Percentiles rank a stretch among this genome's conserved stretches.
These are phyloP conservation scores for Pichia sp. DNA, from an alignment of 1,139 yeast species.

Conservation along the genomic window DNA sequence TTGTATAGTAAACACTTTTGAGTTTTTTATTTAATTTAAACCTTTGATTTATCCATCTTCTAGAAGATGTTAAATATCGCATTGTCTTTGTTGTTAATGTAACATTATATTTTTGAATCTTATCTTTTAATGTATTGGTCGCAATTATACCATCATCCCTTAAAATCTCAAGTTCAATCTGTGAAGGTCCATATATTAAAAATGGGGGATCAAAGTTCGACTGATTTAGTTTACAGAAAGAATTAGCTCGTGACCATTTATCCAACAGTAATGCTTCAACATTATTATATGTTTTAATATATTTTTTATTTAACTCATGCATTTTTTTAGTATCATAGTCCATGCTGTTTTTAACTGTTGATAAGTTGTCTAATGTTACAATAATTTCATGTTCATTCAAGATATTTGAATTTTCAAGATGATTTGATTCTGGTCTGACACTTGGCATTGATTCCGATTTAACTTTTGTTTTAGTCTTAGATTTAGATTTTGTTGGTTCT, in stretches of 20 bases:
- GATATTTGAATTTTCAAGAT: neutral
- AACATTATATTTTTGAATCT: slow-evolving; percentile 21
- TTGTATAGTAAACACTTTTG: slow-evolving; percentile 21
- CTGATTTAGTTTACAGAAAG: slow-evolving; percentile 1
- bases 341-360: slow-evolving; percentile 1
- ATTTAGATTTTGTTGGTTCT: neutral
- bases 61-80: slow-evolving; percentile 26
- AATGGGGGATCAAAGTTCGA: slow-evolving; percentile 16
- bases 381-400: neutral
- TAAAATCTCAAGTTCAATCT: slow-evolving; percentile 26
- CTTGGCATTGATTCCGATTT: neutral
- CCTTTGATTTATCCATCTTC: slow-evolving; percentile 29
- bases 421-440: neutral
- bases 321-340: slow-evolving; percentile 7
- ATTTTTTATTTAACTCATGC: slow-evolving; percentile 4
- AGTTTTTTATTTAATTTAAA: slow-evolving; percentile 19
- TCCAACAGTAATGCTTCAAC: slow-evolving; percentile 12
- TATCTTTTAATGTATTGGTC: slow-evolving; percentile 22
- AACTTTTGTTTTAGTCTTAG: neutral
- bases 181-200: slow-evolving; percentile 29
- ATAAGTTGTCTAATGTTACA: slow-evolving; percentile 7
- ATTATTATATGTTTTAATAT: slow-evolving; percentile 7
- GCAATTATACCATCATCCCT: slow-evolving; percentile 24
- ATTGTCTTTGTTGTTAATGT: slow-evolving; percentile 24
- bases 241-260: slow-evolving; percentile 10